phyloP scores from a whole-genome alignment of 2,329 filamentous ascomycete genomes.

The Fusarium compactum region DNA sequence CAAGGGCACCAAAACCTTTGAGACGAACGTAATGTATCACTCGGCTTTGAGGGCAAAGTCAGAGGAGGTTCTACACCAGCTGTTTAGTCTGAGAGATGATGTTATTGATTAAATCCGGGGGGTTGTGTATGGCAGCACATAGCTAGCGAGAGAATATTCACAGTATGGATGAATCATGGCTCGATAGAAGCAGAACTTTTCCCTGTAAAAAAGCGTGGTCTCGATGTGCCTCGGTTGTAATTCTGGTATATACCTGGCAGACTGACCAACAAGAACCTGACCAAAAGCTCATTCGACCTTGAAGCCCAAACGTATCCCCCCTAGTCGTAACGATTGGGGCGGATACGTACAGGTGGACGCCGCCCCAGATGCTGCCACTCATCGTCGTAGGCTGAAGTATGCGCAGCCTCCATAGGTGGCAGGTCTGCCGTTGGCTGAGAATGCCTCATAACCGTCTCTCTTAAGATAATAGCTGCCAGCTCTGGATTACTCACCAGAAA shows the following conservation, averaged over 20 bases:
- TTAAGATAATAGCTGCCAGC: slow-evolving; percentile 59
- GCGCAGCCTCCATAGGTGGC: slow-evolving; percentile 58
- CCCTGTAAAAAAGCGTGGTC: background rate
- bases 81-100: slow-evolving; percentile 82
- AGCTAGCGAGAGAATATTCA: background rate
- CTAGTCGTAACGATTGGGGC: background rate
- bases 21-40: slow-evolving; percentile 91
- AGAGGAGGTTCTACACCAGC: slow-evolving; percentile 79
- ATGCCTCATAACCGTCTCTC: slow-evolving; percentile 59
- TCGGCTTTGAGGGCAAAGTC: slow-evolving; percentile 80
- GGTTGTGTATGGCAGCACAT: background rate
- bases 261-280: background rate
- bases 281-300: background rate
- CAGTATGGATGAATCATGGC: background rate
- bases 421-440: slow-evolving; percentile 52
- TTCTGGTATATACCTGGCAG: background rate
- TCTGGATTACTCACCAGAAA: slow-evolving; percentile 61
- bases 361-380: slow-evolving; percentile 24
- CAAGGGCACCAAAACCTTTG: slow-evolving; percentile 80
- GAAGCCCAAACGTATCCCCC: background rate
- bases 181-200: slow-evolving; percentile 13
- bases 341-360: slow-evolving; percentile 1
- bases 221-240: background rate
- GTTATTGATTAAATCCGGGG: slow-evolving; percentile 62
- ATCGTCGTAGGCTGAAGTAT: slow-evolving; percentile 19